Conservation (phyloP, 106 monocot genomes). For the Iris macrosiphon region DNA sequence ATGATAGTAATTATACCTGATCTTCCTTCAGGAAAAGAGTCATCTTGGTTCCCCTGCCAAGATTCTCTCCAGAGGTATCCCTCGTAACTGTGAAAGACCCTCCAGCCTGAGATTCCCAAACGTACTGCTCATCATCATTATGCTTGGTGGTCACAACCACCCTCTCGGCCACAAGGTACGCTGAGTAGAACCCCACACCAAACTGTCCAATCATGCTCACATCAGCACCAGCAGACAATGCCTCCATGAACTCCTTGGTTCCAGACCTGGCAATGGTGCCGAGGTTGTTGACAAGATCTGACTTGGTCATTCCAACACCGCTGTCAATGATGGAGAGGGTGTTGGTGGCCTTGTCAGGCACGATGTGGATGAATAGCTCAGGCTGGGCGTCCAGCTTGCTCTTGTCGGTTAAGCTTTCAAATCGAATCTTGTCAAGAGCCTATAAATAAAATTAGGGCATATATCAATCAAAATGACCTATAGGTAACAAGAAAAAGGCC, state of each 20-base stretch:
- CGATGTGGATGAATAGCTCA: conserved; percentile 73
- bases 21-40: conserved; percentile 78
- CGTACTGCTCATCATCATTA: conserved; percentile 76
- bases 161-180: conserved; percentile 67
- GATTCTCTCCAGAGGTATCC: conserved; percentile 58
- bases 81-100: conserved; percentile 70
- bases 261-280: conserved; percentile 74
- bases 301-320: conserved; percentile 72
- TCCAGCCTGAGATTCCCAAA: conserved; percentile 80
- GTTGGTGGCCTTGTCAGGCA: conserved; percentile 68
- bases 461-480: too few relatives aligned
- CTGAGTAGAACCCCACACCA: conserved; percentile 69
- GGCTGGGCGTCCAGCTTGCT: conserved; percentile 77
- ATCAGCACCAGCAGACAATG: conserved; percentile 70
- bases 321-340: conserved; percentile 64
- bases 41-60: conserved; percentile 71
- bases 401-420: conserved; percentile 75
- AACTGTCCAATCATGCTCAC: conserved; percentile 83
- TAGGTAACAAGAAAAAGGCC: too few relatives aligned
- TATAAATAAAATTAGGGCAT: conserved; percentile 10
- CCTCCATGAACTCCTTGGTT: conserved; percentile 85
- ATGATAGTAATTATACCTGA: conserved; percentile 55
- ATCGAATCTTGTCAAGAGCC: conserved; percentile 74
- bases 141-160: conserved; percentile 69
- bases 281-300: conserved; percentile 74